phyloP scores from a whole-genome alignment of 768 basidiomycete species.

The Hygrophorus russula region DNA sequence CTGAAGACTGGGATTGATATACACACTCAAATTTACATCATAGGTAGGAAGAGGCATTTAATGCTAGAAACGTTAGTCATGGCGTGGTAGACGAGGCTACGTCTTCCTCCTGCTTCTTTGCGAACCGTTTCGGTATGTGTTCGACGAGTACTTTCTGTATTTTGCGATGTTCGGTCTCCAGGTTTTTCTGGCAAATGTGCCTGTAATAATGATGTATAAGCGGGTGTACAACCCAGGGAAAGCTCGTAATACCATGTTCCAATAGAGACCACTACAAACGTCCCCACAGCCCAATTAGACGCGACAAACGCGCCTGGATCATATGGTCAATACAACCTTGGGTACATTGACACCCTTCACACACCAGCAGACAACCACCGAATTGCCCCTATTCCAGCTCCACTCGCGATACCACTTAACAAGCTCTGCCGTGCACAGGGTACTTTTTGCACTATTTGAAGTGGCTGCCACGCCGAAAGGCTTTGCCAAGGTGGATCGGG shows the following conservation, averaged over 20 bases:
- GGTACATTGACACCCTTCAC: slow-evolving; percentile 15
- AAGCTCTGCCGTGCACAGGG: slow-evolving; percentile 73
- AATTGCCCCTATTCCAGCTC: slow-evolving; percentile 65
- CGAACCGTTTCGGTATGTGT: slow-evolving; percentile 42
- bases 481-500: no score
- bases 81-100: background rate
- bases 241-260: slow-evolving; percentile 57
- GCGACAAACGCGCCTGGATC: slow-evolving; percentile 48
- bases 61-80: background rate
- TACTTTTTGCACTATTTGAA: slow-evolving; percentile 1
- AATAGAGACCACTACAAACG: slow-evolving; percentile 56
- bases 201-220: slow-evolving; percentile 20
- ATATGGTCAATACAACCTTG: slow-evolving; percentile 4
- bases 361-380: slow-evolving; percentile 55
- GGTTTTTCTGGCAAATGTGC: slow-evolving; percentile 51
- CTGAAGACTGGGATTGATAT: slow-evolving; percentile 4
- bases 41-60: no score
- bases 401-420: slow-evolving; percentile 70
- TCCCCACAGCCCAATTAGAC: slow-evolving; percentile 71
- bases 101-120: slow-evolving; percentile 27
- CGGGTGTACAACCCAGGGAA: background rate
- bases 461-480: background rate
- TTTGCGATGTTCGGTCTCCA: slow-evolving; percentile 41
- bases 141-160: slow-evolving; percentile 45
- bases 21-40: background rate